Conservation (phyloP, 305 asterid genomes). For the Solanum chacoense region DNA sequence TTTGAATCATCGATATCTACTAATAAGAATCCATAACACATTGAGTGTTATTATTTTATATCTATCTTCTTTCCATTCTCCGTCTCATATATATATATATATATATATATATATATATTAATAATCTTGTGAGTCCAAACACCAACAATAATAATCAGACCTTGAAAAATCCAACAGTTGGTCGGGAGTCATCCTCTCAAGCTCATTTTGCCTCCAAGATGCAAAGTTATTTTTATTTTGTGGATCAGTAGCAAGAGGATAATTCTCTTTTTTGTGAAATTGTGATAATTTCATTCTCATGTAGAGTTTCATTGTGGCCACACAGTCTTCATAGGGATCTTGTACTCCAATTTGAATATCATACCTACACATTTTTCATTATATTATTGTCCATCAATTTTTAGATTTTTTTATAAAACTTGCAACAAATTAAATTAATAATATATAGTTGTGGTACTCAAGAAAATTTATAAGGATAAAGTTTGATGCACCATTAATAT, state of each 20-base stretch:
- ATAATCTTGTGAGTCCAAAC: constrained; percentile 40
- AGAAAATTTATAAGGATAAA: neutral
- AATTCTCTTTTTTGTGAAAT: constrained; percentile 39
- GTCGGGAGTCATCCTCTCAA: constrained; percentile 76
- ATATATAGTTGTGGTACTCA: neutral
- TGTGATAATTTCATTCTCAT: constrained; percentile 61
- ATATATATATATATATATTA: neutral
- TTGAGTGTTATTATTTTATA: too few species aligned
- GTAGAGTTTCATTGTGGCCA: constrained; percentile 66
- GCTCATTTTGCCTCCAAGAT: constrained; percentile 67
- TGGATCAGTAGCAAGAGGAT: constrained; percentile 56
- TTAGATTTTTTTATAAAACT: neutral
- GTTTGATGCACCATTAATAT: neutral
- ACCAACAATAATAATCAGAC: constrained; percentile 88
- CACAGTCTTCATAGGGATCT: constrained; percentile 88
- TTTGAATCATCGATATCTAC: neutral
- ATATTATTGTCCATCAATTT: neutral
- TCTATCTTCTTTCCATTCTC: neutral
- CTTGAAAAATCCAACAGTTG: constrained; percentile 60
- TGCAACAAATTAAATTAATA: neutral
- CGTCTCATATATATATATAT: neutral
- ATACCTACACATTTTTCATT: constrained; percentile 28
- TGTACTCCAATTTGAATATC: constrained; percentile 74
- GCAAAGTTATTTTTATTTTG: constrained; percentile 66
- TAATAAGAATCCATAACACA: neutral